Evolutionary conservation across 192 early-diverging fungal genomes (phyloP).

Genomic region (Coemansia umbellata): DNA sequence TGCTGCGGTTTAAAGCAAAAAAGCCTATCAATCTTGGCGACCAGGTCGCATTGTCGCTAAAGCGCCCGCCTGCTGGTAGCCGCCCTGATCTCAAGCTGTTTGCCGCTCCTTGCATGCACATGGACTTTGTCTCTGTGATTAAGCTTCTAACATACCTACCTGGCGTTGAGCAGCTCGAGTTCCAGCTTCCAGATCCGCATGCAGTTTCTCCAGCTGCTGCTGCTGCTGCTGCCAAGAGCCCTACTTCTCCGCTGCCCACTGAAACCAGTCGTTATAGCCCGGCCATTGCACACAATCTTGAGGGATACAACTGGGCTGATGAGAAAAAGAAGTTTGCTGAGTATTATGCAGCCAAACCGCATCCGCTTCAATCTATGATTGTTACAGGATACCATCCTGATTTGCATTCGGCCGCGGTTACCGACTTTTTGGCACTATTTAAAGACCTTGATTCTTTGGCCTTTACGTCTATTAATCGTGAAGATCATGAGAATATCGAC

Average conservation of each 20-base stretch:
- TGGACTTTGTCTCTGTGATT: conserved; percentile 43
- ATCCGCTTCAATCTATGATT: conserved; percentile 41
- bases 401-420: conserved; percentile 36
- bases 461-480: conserved; percentile 33
- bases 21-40: conserved; percentile 36
- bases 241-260: neutral
- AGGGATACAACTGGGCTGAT: conserved; percentile 36
- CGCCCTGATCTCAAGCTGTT: conserved; percentile 44
- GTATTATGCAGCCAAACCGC: conserved; percentile 30
- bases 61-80: conserved; percentile 15
- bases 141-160: conserved; percentile 34
- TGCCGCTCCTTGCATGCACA: conserved; percentile 33
- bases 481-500: conserved; percentile 49
- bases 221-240: neutral
- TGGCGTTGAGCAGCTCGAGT: conserved; percentile 46
- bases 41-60: conserved; percentile 24
- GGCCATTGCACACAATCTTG: conserved; percentile 38
- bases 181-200: conserved; percentile 37
- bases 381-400: conserved; percentile 42
- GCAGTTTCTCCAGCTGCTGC: conserved; percentile 11
- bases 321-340: conserved; percentile 32
- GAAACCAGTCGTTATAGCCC: neutral
- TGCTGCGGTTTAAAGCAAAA: conserved; percentile 35
- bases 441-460: conserved; percentile 42
- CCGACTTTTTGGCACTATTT: conserved; percentile 45